phyloP scores from a whole-genome alignment of 345 rosid genomes.

The Syzygium oleosum region DNA sequence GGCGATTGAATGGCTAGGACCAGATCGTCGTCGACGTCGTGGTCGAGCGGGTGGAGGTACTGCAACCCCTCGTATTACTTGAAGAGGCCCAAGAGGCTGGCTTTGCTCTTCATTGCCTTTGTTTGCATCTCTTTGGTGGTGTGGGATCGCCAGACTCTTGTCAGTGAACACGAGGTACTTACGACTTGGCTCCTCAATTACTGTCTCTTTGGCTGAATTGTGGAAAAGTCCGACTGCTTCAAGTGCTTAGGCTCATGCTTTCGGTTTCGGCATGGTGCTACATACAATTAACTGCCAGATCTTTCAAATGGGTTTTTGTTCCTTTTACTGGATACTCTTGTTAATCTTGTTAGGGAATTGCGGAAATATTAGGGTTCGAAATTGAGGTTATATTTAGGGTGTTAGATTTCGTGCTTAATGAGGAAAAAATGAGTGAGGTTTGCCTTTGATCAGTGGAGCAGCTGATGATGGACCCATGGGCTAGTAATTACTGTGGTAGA shows the following conservation, averaged over 20 bases:
- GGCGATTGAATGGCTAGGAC: conserved; percentile 1
- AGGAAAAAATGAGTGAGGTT: background rate
- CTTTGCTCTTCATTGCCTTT: conserved; percentile 61
- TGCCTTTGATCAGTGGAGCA: background rate
- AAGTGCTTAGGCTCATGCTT: background rate
- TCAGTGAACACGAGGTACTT: conserved; percentile 62
- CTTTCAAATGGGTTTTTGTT: background rate
- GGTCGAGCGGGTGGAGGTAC: conserved; percentile 38
- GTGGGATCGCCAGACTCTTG: conserved; percentile 89
- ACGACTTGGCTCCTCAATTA: background rate
- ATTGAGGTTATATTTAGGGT: background rate
- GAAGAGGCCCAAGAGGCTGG: conserved; percentile 64
- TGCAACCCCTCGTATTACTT: conserved; percentile 67
- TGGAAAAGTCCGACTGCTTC: background rate
- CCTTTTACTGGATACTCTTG: background rate
- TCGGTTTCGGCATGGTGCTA: background rate
- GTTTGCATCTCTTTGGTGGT: conserved; percentile 45
- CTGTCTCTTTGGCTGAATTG: background rate
- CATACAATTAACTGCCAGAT: background rate
- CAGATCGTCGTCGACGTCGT: conserved; percentile 35
- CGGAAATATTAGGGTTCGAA: background rate
- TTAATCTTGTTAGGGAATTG: background rate
- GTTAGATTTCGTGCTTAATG: background rate
- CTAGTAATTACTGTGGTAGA: background rate
- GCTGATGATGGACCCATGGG: background rate